These are phyloP conservation scores for Prunus padus DNA, from an alignment of 306 rosid genomes.

Conservation along the genomic window DNA sequence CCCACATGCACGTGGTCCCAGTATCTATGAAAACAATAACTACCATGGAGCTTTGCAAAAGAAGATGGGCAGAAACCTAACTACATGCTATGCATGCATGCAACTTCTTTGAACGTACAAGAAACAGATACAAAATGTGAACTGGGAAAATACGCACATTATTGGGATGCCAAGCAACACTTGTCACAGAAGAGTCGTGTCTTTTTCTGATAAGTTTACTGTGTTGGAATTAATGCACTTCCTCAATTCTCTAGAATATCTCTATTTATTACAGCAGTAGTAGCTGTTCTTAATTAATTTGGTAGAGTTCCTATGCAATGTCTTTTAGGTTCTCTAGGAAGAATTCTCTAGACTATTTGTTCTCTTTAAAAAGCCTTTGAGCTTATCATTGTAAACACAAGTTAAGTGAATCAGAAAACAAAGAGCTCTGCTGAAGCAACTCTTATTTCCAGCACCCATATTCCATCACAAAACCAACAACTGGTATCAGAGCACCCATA, in stretches of 20 bases:
- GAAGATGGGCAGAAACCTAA: neutral
- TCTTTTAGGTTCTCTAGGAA: too few species aligned
- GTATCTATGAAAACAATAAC: neutral
- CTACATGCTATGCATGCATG: neutral
- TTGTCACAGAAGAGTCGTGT: slow-evolving; percentile 89
- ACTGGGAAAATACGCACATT: slow-evolving; percentile 53
- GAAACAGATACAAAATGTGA: neutral
- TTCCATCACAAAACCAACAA: neutral
- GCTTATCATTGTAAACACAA: too few species aligned
- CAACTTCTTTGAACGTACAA: neutral
- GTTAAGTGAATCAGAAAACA: too few species aligned
- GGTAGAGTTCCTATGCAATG: too few species aligned
- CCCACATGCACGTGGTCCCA: neutral
- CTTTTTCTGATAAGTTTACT: slow-evolving; percentile 94
- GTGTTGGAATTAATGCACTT: too few species aligned
- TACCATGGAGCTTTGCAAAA: neutral
- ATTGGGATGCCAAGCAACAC: slow-evolving; percentile 95
- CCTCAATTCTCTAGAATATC: too few species aligned
- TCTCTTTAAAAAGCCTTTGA: too few species aligned
- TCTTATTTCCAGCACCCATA: too few species aligned
- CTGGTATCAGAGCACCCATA: neutral
- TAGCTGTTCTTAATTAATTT: too few species aligned
- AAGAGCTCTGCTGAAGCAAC: too few species aligned
- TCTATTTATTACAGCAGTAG: too few species aligned
- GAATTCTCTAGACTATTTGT: too few species aligned